Percentiles rank a stretch among this genome's conserved stretches.
Evolutionary conservation across 2,329 filamentous ascomycete species (phyloP).

Genomic region (Fusarium longipes): DNA sequence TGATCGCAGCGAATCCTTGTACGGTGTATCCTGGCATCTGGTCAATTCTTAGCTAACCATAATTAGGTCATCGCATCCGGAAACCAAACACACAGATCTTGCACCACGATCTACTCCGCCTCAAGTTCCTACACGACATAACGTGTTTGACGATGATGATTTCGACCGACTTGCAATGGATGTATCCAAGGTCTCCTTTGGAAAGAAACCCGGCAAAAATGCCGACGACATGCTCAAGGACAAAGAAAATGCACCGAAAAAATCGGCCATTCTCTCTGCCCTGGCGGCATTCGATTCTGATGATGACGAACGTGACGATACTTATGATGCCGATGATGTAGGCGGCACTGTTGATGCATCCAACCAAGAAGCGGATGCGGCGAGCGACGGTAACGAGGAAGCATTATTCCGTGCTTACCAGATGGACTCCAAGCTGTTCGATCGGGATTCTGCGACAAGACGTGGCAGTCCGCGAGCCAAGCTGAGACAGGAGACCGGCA

Average conservation of each 20-base stretch:
- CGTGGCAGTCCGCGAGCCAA: slow-evolving; percentile 70
- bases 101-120: slow-evolving; percentile 70
- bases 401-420: slow-evolving; percentile 79
- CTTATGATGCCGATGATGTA: slow-evolving; percentile 92
- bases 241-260: slow-evolving; percentile 73
- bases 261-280: slow-evolving; percentile 88
- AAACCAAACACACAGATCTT: slow-evolving; percentile 53
- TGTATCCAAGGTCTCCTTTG: slow-evolving; percentile 78
- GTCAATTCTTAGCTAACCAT: slow-evolving; percentile 30
- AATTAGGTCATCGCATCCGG: slow-evolving; percentile 46
- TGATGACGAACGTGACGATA: slow-evolving; percentile 96
- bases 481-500: slow-evolving; percentile 80
- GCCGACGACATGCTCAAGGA: slow-evolving; percentile 79
- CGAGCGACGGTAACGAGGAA: slow-evolving; percentile 71
- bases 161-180: slow-evolving; percentile 77
- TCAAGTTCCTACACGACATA: slow-evolving; percentile 69
- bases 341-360: slow-evolving; percentile 85
- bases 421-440: slow-evolving; percentile 72
- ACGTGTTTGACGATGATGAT: slow-evolving; percentile 84
- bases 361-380: slow-evolving; percentile 64
- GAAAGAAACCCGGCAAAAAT: slow-evolving; percentile 73
- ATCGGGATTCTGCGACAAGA: slow-evolving; percentile 76
- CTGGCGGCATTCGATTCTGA: slow-evolving; percentile 91
- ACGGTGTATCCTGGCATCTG: slow-evolving; percentile 45
- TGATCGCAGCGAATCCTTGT: slow-evolving; percentile 74